Conservation (phyloP, 306 rosid species). For the Cucurbita pepo region DNA sequence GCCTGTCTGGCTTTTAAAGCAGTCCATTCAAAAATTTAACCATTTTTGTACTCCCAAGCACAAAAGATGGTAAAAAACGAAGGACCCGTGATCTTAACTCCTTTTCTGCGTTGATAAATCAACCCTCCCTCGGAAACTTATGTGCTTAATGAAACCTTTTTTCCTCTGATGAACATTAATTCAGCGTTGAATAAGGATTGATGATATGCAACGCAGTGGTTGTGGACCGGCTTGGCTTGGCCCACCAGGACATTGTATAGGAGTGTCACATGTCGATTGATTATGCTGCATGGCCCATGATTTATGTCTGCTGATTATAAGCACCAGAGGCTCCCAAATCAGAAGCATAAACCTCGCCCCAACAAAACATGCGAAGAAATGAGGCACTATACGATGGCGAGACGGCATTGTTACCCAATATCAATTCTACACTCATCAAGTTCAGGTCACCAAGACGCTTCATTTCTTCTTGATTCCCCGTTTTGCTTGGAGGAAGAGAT, state of each 20-base stretch:
- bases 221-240: not conserved
- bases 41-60: not conserved
- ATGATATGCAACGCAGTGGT: no score
- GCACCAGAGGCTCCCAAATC: constrained; percentile 8
- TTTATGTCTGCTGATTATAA: constrained; percentile 13
- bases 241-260: not conserved
- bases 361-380: not conserved
- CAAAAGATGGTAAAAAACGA: not conserved
- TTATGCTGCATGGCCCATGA: constrained; percentile 40
- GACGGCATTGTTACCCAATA: constrained; percentile 21
- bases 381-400: not conserved
- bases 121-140: not conserved
- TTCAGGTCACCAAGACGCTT: constrained; percentile 7
- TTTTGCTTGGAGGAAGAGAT: constrained; percentile 48
- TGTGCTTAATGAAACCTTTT: not conserved
- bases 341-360: not conserved
- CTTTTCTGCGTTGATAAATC: not conserved
- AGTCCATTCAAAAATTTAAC: not conserved
- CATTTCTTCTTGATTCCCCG: constrained; percentile 35
- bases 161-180: not conserved
- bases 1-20: not conserved
- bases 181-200: not conserved
- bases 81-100: constrained; percentile 7
- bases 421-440: constrained; percentile 21
- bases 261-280: constrained; percentile 28